These are phyloP conservation scores for Colletotrichum gigasporum DNA, from an alignment of 2,329 filamentous ascomycete genomes.

Conservation along the genomic window DNA sequence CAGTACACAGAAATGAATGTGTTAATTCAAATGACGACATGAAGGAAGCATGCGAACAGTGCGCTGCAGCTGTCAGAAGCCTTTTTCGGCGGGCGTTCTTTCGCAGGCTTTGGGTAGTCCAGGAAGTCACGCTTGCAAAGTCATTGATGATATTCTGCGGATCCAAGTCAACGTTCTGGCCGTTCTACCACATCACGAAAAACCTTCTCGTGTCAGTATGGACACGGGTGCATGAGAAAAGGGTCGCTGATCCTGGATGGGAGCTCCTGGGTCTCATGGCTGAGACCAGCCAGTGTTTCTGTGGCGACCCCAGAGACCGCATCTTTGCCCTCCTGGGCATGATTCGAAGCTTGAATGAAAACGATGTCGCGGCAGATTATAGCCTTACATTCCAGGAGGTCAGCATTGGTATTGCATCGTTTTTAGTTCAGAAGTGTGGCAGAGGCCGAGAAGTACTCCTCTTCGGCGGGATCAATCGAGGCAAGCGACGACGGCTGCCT, in stretches of 20 bases:
- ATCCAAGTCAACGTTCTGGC: background rate
- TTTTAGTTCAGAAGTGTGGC: background rate
- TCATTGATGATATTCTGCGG: background rate
- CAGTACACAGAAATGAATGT: background rate
- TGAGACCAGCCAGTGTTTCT: background rate
- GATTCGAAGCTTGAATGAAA: background rate
- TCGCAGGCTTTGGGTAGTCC: background rate
- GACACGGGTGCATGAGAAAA: background rate
- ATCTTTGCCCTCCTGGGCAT: background rate
- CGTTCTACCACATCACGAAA: background rate
- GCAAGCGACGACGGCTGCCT: no score
- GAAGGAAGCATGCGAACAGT: background rate
- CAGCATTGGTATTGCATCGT: background rate
- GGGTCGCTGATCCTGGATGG: background rate
- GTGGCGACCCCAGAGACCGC: background rate
- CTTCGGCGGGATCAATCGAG: background rate
- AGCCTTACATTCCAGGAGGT: background rate
- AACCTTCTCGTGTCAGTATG: background rate
- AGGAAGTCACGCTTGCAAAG: background rate
- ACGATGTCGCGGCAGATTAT: background rate
- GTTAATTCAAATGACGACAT: background rate
- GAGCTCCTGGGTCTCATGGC: background rate
- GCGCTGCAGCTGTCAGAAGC: background rate
- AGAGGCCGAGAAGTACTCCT: background rate
- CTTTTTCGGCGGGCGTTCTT: background rate